Evolutionary conservation across 1,284 basidiomycete species (phyloP).

Genomic region (Mrakiaceae sp.): DNA sequence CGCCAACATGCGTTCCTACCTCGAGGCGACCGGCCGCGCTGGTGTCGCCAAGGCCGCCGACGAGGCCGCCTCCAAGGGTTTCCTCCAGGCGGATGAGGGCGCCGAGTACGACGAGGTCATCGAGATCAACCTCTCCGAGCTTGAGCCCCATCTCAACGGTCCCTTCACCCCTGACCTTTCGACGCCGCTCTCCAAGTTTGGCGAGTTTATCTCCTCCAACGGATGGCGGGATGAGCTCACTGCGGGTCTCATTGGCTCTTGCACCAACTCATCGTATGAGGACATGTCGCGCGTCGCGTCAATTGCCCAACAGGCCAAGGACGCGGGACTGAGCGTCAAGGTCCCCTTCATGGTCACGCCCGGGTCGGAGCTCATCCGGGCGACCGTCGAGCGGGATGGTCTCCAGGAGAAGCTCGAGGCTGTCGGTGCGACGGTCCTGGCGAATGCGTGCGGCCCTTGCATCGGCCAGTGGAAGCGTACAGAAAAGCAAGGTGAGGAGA

Average conservation of each 20-base stretch:
- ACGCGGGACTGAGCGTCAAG: constrained; percentile 66
- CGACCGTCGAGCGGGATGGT: constrained; percentile 91
- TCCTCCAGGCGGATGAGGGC: constrained; percentile 71
- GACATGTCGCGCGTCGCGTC: constrained; percentile 89
- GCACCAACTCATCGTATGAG: constrained; percentile 95
- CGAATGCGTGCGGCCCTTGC: constrained; percentile 97
- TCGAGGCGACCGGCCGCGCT: constrained; percentile 79
- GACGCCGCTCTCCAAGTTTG: constrained; percentile 89
- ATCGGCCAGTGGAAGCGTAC: constrained; percentile 98
- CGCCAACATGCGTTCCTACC: constrained; percentile 72
- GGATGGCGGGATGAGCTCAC: constrained; percentile 87
- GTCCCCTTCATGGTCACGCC: constrained; percentile 96
- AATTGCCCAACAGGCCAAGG: constrained; percentile 80
- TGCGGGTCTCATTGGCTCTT: constrained; percentile 88
- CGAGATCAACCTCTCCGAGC: constrained; percentile 81
- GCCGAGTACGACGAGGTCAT: constrained; percentile 95
- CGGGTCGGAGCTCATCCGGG: constrained; percentile 93
- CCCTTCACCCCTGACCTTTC: constrained; percentile 97
- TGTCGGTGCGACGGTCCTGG: constrained; percentile 83
- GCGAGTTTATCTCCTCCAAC: constrained; percentile 62
- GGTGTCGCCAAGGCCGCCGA: constrained; percentile 81
- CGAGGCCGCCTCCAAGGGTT: constrained; percentile 62
- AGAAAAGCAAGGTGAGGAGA: constrained; percentile 81
- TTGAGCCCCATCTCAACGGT: constrained; percentile 94
- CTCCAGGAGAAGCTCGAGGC: constrained; percentile 68